Base-by-base conservation (phyloP, 2,329 filamentous ascomycete species). In the Sporothrix mexicana region DNA sequence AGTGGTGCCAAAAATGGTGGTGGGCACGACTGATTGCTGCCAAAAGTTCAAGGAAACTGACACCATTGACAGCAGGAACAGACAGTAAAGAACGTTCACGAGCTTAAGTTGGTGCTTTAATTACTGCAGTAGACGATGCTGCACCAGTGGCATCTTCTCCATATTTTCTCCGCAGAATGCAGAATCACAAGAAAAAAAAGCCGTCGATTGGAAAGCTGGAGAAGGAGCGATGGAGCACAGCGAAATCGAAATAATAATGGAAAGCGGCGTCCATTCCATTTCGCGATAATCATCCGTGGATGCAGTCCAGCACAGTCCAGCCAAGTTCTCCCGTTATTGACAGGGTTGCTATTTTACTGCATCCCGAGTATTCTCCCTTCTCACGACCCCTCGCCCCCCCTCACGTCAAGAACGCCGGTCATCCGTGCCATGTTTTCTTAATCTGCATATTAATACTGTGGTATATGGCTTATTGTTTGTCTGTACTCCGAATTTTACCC, bases 211-310 rank as follows among this genome's bases (percentile, higher is more conserved):
- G 20, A 51, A 67, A 70, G 17, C 20, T 23, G 30, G 41, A 30
- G 43, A 13, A 59, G 23, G 53, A 69, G 25, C 47, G 15, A 47
- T 5, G 30, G 8, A 49, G 20, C 13, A 49, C 30, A 5, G 30
- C 30, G 30, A 36, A n/a, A 45, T 2, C 36, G 45, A 41, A 67
- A 67, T 43, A 67, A 72, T n/a, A 53, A 17, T 12, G 8, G 30
- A 49, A 61, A 49, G n/a, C 53, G 69, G 69, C 57, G 15, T 59
- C 57, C 17, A 68, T 51, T 71, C 45, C 69, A 36, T 64, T 71
- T 71, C 69, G 69, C 45, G 69, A 64, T 53, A 49, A 49, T 70
- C 53, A 36, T 70, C 55, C 69, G 68, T 59, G 51, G 51, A 57
- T 69, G 66, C 66, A 55, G 47, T 17, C 15, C 25, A 12, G 36